These are phyloP conservation scores for Sanguinoderma infundibulare DNA, from an alignment of 1,284 basidiomycete species.

Conservation along the genomic window DNA sequence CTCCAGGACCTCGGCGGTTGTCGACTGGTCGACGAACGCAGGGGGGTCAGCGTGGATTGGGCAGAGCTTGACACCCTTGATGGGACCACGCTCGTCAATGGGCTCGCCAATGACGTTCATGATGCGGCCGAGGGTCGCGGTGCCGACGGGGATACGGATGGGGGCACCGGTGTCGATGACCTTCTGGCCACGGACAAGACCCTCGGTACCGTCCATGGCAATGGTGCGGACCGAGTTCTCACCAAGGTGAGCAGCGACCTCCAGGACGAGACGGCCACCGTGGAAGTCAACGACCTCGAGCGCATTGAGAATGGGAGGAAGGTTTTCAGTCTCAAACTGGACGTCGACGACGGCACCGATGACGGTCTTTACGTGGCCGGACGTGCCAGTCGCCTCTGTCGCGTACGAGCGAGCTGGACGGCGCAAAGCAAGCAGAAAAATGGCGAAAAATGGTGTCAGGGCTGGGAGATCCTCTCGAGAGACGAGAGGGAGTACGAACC, in stretches of 20 bases:
- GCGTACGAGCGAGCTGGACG: conserved; percentile 84
- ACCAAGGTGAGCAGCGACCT: conserved; percentile 96
- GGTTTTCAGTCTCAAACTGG: conserved; percentile 88
- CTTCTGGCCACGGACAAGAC: conserved; percentile 98
- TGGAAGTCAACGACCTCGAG: conserved; percentile 95
- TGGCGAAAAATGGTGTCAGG: conserved; percentile 25
- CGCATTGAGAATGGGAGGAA: conserved; percentile 97
- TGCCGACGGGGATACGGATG: conserved; percentile 96
- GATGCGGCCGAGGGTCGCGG: conserved; percentile 94
- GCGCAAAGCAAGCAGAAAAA: conserved; percentile 29
- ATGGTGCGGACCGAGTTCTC: conserved; percentile 98
- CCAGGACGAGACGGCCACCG: conserved; percentile 93
- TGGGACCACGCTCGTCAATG: conserved; percentile 98
- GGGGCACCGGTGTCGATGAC: conserved; percentile 96
- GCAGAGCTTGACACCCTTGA: conserved; percentile 89
- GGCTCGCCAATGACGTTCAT: conserved; percentile 99
- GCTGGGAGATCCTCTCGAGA: background rate
- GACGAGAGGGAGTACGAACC: conserved; percentile 38
- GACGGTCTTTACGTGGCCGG: conserved; percentile 90
- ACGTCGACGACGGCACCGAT: conserved; percentile 99
- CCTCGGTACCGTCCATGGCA: conserved; percentile 99
- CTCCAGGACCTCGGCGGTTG: conserved; percentile 96
- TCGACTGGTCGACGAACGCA: conserved; percentile 97
- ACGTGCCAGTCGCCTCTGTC: conserved; percentile 76
- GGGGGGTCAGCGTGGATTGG: conserved; percentile 98